Conservation (phyloP, 2,329 filamentous ascomycete species). For the Raffaelea arxii region DNA sequence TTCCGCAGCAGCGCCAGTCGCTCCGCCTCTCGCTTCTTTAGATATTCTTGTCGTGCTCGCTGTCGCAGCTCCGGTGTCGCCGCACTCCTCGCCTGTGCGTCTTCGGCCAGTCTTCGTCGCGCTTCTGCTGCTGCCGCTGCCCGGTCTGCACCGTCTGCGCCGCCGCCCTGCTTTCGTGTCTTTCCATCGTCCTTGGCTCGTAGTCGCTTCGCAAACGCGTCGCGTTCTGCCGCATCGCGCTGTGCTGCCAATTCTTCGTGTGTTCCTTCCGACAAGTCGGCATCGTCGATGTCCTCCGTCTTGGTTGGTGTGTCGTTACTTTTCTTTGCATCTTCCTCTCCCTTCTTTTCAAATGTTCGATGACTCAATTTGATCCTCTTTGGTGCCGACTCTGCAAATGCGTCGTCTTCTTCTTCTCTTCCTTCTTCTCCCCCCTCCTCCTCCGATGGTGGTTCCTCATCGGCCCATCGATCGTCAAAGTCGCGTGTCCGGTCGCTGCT, state of each 20-base stretch:
- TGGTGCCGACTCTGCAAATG: conserved; percentile 58
- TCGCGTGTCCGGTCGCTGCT: conserved; percentile 30
- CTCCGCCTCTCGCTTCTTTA: conserved; percentile 86
- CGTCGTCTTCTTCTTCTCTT: conserved; percentile 29
- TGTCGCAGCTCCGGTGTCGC: conserved; percentile 75
- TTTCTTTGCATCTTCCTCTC: conserved; percentile 16
- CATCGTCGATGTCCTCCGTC: conserved; percentile 19
- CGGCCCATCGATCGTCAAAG: conserved; percentile 73
- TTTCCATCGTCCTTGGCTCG: conserved; percentile 57
- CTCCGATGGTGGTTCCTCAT: conserved; percentile 52
- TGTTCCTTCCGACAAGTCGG: conserved; percentile 50
- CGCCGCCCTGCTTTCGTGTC: conserved; percentile 55
- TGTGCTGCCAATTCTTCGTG: conserved; percentile 47
- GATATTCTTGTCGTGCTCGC: conserved; percentile 81
- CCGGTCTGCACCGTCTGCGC: conserved; percentile 8
- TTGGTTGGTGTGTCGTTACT: conserved; percentile 3
- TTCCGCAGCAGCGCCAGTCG: conserved; percentile 76
- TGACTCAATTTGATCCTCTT: conserved; percentile 61
- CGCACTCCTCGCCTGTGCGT: conserved; percentile 55
- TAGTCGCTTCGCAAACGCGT: conserved; percentile 70
- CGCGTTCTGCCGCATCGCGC: conserved; percentile 63
- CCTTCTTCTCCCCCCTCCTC: conserved; percentile 16
- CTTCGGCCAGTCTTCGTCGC: conserved; percentile 54
- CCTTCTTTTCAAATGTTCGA: conserved; percentile 27
- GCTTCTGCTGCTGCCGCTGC: conserved; percentile 37